These are phyloP conservation scores for Eleusine indica DNA, from an alignment of 176 grass and related monocot genomes.

Conservation along the genomic window DNA sequence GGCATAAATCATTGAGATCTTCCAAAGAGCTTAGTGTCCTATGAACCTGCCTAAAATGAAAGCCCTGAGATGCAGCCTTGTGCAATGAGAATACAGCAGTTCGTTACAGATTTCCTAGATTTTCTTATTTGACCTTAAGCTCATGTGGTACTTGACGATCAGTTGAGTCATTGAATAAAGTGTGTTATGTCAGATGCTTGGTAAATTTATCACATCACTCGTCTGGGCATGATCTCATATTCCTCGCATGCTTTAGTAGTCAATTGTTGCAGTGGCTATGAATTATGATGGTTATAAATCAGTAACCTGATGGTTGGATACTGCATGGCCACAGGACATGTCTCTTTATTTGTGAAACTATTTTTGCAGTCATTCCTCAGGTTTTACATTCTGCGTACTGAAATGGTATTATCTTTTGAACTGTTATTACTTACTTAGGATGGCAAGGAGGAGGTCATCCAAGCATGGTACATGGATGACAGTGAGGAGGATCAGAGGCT, in stretches of 20 bases:
- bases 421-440: conserved; percentile 53
- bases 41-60: neutral
- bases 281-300: neutral
- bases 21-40: neutral
- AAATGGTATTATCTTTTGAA: conserved; percentile 5
- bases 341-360: neutral
- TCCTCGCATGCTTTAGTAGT: neutral
- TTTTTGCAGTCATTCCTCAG: neutral
- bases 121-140: neutral
- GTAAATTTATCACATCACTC: neutral
- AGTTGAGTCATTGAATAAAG: neutral
- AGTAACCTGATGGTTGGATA: neutral
- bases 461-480: conserved; percentile 96
- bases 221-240: neutral
- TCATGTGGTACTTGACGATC: neutral
- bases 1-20: neutral
- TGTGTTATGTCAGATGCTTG: neutral
- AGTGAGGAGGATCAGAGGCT: conserved; percentile 82
- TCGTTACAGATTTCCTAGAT: neutral
- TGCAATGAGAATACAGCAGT: neutral
- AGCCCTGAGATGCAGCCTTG: neutral
- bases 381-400: neutral
- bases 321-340: neutral
- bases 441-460: conserved; percentile 86
- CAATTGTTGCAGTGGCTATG: neutral